phyloP scores from a whole-genome alignment of 2,329 filamentous ascomycete species.

The Penicillium sp. region DNA sequence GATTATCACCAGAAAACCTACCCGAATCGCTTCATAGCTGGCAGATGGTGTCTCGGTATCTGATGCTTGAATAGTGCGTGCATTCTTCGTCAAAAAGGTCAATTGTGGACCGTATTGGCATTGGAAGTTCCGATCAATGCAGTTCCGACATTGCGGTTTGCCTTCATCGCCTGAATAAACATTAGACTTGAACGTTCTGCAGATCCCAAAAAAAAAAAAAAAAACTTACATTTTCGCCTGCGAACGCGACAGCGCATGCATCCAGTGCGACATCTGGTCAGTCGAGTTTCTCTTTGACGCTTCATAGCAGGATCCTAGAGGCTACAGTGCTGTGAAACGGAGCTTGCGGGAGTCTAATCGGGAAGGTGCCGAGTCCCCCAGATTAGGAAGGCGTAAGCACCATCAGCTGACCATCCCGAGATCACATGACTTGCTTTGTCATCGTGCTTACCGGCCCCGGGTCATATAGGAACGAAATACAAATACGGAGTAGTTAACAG shows the following conservation, averaged over 20 bases:
- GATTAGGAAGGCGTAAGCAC: slow-evolving; percentile 21
- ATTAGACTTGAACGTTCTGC: not conserved
- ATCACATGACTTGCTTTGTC: not conserved
- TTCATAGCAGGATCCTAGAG: slow-evolving; percentile 7
- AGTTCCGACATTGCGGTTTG: slow-evolving; percentile 51
- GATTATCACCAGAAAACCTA: not conserved
- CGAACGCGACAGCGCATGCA: slow-evolving; percentile 51
- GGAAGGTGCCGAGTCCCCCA: slow-evolving; percentile 2
- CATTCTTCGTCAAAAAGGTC: slow-evolving; percentile 51
- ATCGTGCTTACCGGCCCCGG: not conserved
- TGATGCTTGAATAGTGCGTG: slow-evolving; percentile 37
- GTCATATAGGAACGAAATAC: not conserved
- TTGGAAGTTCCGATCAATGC: slow-evolving; percentile 46
- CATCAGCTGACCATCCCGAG: not conserved
- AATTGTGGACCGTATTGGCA: slow-evolving; percentile 51
- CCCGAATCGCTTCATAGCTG: slow-evolving; percentile 23
- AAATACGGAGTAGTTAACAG: not conserved
- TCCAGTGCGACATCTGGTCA: slow-evolving; percentile 39
- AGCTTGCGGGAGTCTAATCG: not conserved
- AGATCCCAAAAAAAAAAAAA: not conserved
- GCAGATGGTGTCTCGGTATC: slow-evolving; percentile 10
- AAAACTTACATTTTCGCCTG: slow-evolving; percentile 47
- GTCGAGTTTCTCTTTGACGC: slow-evolving; percentile 8
- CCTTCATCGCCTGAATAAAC: slow-evolving; percentile 48
- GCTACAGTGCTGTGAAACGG: not conserved